Evolutionary conservation across 202 grass and related monocot genomes (phyloP).

Genomic region (Saccharum hybrid): DNA sequence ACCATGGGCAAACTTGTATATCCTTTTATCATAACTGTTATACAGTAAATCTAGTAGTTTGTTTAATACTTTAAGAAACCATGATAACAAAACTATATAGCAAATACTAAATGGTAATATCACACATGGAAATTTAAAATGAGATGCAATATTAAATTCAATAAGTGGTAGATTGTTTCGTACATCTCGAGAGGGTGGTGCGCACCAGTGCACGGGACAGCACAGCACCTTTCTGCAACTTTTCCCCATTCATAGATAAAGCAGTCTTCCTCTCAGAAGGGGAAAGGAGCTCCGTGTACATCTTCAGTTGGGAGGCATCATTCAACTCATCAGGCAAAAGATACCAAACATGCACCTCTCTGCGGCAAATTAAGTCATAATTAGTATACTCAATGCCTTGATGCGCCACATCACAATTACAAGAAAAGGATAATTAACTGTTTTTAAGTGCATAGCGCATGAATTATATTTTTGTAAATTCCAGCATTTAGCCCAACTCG

Average conservation of each 20-base stretch:
- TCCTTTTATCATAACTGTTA: background rate
- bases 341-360: conserved; percentile 94
- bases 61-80: conserved; percentile 16
- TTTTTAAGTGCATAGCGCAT: conserved; percentile 7
- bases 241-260: conserved; percentile 61
- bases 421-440: background rate
- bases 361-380: conserved; percentile 38
- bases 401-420: conserved; percentile 3
- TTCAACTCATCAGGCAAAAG: conserved; percentile 78
- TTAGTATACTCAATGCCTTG: background rate
- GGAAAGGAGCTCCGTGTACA: conserved; percentile 78
- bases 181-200: conserved; percentile 98
- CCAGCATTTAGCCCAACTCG: background rate
- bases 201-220: conserved; percentile 71
- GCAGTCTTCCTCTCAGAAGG: conserved; percentile 65
- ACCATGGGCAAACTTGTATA: background rate
- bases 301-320: conserved; percentile 59
- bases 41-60: conserved; percentile 8
- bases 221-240: conserved; percentile 66
- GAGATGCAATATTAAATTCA: conserved; percentile 13
- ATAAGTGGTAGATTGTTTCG: conserved; percentile 30
- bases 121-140: background rate
- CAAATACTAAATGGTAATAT: conserved; percentile 1
- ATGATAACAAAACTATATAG: conserved; percentile 6
- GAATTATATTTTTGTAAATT: background rate